phyloP scores from a whole-genome alignment of 116 monocot genomes.

The Papilionanthe hybrid region DNA sequence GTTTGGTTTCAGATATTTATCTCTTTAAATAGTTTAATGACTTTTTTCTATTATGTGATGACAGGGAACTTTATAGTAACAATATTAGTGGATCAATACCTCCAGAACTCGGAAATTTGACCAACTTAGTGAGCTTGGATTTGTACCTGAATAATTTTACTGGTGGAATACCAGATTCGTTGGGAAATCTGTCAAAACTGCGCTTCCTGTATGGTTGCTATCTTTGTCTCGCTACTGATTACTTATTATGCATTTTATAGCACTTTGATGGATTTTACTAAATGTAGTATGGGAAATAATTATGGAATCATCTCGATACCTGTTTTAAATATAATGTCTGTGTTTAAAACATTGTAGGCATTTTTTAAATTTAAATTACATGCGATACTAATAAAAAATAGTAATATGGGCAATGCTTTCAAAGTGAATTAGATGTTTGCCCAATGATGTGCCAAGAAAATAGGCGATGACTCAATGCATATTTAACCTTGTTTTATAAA shows the following conservation, averaged over 20 bases:
- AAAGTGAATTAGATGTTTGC: neutral
- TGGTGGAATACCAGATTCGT: conserved; percentile 38
- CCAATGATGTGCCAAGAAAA: neutral
- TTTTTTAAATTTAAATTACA: neutral
- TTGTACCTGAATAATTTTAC: conserved; percentile 46
- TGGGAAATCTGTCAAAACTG: conserved; percentile 48
- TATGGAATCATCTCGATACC: neutral
- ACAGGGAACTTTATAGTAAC: conserved; percentile 67
- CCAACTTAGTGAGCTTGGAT: conserved; percentile 66
- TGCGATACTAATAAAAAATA: neutral
- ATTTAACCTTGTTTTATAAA: too few relatives aligned
- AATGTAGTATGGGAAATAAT: neutral
- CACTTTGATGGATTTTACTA: neutral
- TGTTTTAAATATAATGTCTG: neutral
- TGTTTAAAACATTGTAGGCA: neutral
- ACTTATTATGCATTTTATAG: neutral
- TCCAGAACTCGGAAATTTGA: conserved; percentile 43
- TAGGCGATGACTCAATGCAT: neutral
- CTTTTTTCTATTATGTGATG: neutral
- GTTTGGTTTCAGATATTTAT: neutral
- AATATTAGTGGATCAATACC: conserved; percentile 54
- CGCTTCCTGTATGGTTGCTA: conserved; percentile 43
- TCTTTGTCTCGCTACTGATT: neutral
- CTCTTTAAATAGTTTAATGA: neutral
- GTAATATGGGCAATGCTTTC: neutral